Percentiles rank a stretch among this genome's conserved stretches.
Evolutionary conservation across 1,139 yeast genomes (phyloP).

Genomic region (Yamadazyma jaroonii): DNA sequence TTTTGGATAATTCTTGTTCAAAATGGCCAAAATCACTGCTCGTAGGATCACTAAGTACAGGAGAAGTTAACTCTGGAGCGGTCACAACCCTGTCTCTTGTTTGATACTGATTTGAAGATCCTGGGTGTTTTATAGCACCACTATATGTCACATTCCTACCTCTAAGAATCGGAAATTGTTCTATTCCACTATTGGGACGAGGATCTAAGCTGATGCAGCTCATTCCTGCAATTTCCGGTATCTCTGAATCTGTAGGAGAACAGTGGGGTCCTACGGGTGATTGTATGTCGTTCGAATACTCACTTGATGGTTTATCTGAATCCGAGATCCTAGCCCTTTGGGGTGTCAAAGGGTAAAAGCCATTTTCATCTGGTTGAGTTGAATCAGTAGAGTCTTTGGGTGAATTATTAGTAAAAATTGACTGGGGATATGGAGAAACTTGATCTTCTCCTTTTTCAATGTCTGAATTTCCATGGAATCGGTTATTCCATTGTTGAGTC

Average conservation of each 20-base stretch:
- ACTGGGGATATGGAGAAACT: neutral
- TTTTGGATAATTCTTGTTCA: neutral
- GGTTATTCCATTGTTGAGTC: neutral
- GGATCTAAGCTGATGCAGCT: constrained; percentile 1
- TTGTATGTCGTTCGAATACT: no score
- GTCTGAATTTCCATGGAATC: neutral
- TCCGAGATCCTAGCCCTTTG: neutral
- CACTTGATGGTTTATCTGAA: neutral
- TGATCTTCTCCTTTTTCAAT: neutral
- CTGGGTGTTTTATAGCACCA: neutral
- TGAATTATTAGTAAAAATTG: neutral
- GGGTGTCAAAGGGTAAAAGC: neutral
- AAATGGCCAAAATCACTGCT: neutral
- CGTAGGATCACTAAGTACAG: neutral
- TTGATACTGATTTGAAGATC: no score
- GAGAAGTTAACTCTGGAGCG: neutral
- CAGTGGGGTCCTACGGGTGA: no score
- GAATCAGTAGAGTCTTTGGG: neutral
- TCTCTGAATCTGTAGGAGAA: no score
- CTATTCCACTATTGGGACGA: no score
- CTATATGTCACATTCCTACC: neutral
- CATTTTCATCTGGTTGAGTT: no score
- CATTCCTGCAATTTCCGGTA: no score
- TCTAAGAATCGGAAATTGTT: no score
- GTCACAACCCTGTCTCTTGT: neutral